Conservation (phyloP, 768 basidiomycete species). For the Fomitopsis serialis region DNA sequence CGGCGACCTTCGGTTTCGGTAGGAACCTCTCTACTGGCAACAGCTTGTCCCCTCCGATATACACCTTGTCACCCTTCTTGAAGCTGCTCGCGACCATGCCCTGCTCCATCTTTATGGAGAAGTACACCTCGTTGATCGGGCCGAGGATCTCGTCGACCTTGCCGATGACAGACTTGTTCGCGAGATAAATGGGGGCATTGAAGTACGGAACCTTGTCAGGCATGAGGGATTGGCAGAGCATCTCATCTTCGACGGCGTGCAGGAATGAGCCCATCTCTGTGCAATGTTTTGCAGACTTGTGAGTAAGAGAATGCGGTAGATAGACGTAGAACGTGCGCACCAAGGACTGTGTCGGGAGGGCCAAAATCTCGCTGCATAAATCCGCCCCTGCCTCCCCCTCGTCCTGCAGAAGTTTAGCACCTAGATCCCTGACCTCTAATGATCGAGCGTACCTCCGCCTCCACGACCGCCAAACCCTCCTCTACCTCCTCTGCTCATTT, state of each 20-base stretch:
- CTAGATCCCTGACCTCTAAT: neutral
- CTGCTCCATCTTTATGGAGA: slow-evolving; percentile 94
- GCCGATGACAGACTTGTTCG: slow-evolving; percentile 93
- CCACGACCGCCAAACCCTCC: slow-evolving; percentile 54
- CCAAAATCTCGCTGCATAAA: slow-evolving; percentile 68
- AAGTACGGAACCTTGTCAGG: slow-evolving; percentile 95
- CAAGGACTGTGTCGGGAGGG: slow-evolving; percentile 76
- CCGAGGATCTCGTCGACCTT: slow-evolving; percentile 99
- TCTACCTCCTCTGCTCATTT: slow-evolving; percentile 36
- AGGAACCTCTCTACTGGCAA: slow-evolving; percentile 95
- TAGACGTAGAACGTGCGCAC: slow-evolving; percentile 34
- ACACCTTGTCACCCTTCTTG: slow-evolving; percentile 97
- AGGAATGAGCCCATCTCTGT: slow-evolving; percentile 89
- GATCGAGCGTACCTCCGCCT: slow-evolving; percentile 31
- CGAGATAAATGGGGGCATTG: slow-evolving; percentile 96
- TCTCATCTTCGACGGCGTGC: slow-evolving; percentile 96
- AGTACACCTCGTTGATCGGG: slow-evolving; percentile 97
- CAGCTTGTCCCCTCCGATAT: slow-evolving; percentile 95
- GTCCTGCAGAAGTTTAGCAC: slow-evolving; percentile 23
- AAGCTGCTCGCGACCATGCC: slow-evolving; percentile 96
- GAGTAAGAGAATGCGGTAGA: neutral
- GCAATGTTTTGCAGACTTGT: slow-evolving; percentile 6
- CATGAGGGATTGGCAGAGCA: slow-evolving; percentile 86
- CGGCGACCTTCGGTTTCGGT: slow-evolving; percentile 86
- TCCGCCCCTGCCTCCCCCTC: slow-evolving; percentile 66